Percentiles rank a stretch among this genome's conserved stretches.
Evolutionary conservation across 2,329 filamentous ascomycete genomes (phyloP).

Genomic region (Metarhizium humberi): DNA sequence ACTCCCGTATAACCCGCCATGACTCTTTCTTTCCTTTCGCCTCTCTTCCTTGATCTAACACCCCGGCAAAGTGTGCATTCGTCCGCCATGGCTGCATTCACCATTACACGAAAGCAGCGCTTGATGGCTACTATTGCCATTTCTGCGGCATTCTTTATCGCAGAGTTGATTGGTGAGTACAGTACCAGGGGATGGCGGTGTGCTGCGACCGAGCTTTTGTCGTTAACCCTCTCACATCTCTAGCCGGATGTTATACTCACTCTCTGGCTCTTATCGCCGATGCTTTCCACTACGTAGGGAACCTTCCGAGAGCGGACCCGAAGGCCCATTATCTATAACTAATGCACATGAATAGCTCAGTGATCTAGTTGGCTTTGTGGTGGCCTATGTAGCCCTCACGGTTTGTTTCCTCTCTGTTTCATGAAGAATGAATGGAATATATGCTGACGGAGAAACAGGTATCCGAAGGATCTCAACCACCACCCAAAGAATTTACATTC

Average conservation of each 20-base stretch:
- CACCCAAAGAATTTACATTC: constrained; percentile 47
- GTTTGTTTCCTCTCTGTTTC: constrained; percentile 28
- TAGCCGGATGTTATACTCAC: constrained; percentile 59
- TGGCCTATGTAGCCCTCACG: constrained; percentile 55
- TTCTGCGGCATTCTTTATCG: constrained; percentile 40
- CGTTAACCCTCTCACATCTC: not conserved
- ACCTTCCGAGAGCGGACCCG: not conserved
- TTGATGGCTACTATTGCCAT: constrained; percentile 38
- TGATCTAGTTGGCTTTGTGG: constrained; percentile 59
- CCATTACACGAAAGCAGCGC: constrained; percentile 30
- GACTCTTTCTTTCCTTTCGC: not conserved
- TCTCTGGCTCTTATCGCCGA: constrained; percentile 68
- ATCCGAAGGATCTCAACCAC: constrained; percentile 40
- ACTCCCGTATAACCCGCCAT: not conserved
- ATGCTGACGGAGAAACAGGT: constrained; percentile 32
- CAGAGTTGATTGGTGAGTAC: constrained; percentile 36
- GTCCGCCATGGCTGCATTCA: constrained; percentile 11
- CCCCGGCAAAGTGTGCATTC: not conserved
- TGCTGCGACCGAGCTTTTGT: not conserved
- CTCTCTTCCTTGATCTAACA: not conserved
- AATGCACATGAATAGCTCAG: constrained; percentile 43
- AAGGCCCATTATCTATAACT: constrained; percentile 2
- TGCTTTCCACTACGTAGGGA: constrained; percentile 63
- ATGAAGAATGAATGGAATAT: not conserved
- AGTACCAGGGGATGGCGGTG: not conserved